Base-by-base conservation (phyloP, 306 rosid genomes). In the Vigna trinervia region DNA sequence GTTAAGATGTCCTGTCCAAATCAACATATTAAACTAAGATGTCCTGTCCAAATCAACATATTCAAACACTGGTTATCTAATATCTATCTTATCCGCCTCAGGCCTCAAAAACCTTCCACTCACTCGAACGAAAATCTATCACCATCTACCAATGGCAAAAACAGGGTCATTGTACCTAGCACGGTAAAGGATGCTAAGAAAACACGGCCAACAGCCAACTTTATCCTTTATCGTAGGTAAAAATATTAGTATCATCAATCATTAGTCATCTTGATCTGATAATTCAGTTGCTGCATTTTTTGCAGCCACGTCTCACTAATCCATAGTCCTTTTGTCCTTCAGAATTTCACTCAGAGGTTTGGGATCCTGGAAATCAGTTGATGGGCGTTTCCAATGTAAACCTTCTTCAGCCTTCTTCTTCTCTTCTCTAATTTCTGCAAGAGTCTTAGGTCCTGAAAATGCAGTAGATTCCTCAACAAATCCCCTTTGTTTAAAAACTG, bases 371-470 rank as follows among this genome's bases (percentile, higher is more conserved):
- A 90, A 89, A 79, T 86, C 86, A 14, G 82, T 41, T 15, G 76
- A 60, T 12, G 57, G 47, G 53, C 74, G 65, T 73, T 74, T 74
- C 76, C 59, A 51, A 45, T 72, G 79, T 12, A 82, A 77, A 48
- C 75, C 71, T 82, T 60, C 87, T 71, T 36, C 82, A 19, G 81
- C 74, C 62, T 67, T 78, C 79, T 51, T 79, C 88, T 82, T 90
- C 85, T 84, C 94, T 71, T 89, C 88, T 82, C 81, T 91, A 65
- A 91, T 88, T 86, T 88, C 93, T 52, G 89, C 86, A 41, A 91
- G 96, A 53, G 89, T 60, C 84, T 91, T 90, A 4, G 96, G 96
- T 77, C 96, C 96, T 12, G 86, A 79, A 81, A 90, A 94, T 75
- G 78, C 46, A 59, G 72, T 9, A 28, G 82, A 78, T 64, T 78